Evolutionary conservation across 495 filamentous ascomycete genomes (phyloP).

Genomic region (Hypoxylon perforatum): DNA sequence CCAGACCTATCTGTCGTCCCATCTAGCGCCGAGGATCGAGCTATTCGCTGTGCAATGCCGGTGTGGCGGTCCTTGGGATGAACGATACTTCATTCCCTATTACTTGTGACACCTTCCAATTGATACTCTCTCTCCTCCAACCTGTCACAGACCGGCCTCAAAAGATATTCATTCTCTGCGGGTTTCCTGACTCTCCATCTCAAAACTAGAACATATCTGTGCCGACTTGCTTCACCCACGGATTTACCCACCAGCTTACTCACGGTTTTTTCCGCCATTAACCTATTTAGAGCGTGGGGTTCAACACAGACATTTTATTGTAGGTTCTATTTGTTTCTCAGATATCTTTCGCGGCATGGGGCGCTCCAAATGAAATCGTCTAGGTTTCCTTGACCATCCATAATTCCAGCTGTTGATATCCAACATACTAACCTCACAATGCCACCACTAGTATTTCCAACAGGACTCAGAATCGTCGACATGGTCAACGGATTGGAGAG

Average conservation of each 20-base stretch:
- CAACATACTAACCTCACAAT: constrained; percentile 11
- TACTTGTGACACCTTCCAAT: constrained; percentile 17
- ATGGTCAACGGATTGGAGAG: constrained; percentile 44
- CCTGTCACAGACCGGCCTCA: not conserved
- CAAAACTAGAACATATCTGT: not conserved
- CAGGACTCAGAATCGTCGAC: not conserved
- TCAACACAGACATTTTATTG: not conserved
- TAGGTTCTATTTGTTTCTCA: not conserved
- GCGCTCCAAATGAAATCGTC: too few relatives aligned
- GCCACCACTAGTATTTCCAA: not conserved
- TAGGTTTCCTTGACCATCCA: not conserved
- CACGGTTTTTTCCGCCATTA: constrained; percentile 1
- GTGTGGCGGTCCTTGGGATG: constrained; percentile 23
- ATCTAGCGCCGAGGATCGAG: constrained; percentile 29
- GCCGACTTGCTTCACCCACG: not conserved
- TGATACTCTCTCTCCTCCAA: constrained; percentile 10
- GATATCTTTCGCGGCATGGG: too few relatives aligned
- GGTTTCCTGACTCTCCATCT: not conserved
- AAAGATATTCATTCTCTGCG: constrained; percentile 9
- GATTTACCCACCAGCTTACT: not conserved
- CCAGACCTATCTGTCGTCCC: constrained; percentile 28
- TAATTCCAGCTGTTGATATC: not conserved
- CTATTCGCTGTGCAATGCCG: constrained; percentile 32
- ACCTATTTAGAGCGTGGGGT: not conserved
- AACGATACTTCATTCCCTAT: constrained; percentile 20